These are phyloP conservation scores for Glycine tomentella DNA, from an alignment of 306 rosid genomes.

Conservation along the genomic window DNA sequence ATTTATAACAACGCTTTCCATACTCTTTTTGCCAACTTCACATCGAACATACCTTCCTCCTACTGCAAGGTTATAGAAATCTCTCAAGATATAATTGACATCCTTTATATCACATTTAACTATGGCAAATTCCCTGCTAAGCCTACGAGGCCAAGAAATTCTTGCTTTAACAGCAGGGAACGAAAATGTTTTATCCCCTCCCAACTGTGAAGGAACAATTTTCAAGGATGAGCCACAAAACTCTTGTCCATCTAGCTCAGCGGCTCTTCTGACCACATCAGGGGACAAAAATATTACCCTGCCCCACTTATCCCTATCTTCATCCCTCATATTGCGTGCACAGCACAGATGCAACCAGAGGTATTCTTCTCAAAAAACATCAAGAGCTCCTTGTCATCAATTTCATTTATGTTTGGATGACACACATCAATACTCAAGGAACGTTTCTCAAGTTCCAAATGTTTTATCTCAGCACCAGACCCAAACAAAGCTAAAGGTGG, in stretches of 20 bases:
- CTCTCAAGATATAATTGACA: conserved; percentile 59
- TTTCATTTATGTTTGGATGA: conserved; percentile 59
- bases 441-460: conserved; percentile 84
- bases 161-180: conserved; percentile 86
- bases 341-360: conserved; percentile 67
- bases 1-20: conserved; percentile 55
- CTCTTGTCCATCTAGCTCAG: conserved; percentile 59
- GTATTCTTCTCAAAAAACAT: conserved; percentile 70
- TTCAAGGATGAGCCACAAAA: conserved; percentile 65
- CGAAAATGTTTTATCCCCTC: conserved; percentile 67
- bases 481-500: conserved; percentile 88
- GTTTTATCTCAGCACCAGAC: conserved; percentile 91
- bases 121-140: conserved; percentile 71
- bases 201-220: conserved; percentile 70
- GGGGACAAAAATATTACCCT: conserved; percentile 84
- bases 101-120: conserved; percentile 65
- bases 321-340: conserved; percentile 64
- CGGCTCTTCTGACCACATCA: conserved; percentile 72
- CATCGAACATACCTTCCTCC: conserved; percentile 74
- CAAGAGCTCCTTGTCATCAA: conserved; percentile 81
- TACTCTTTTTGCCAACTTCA: conserved; percentile 53
- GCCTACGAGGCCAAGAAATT: conserved; percentile 84
- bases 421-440: conserved; percentile 74
- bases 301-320: conserved; percentile 67
- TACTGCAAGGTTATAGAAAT: conserved; percentile 64